Conservation (phyloP, 169 alveolate species). For the Toxoplasma gondii region DNA sequence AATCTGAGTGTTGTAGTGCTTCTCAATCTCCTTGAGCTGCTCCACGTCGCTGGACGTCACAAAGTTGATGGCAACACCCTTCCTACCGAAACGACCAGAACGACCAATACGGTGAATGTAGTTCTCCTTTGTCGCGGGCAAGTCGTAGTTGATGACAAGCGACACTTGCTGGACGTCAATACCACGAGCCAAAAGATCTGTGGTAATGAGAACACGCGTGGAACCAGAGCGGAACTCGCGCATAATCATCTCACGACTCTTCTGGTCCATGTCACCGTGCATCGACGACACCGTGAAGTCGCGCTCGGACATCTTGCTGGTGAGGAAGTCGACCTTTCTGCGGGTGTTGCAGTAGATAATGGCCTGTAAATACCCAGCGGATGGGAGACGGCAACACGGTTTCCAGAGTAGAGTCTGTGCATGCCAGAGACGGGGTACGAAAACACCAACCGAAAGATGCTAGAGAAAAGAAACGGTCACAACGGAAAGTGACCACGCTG, state of each 20-base stretch:
- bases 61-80: constrained; percentile 99
- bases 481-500: too few species aligned
- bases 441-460: background rate
- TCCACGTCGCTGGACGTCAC: constrained; percentile 95
- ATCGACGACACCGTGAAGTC: constrained; percentile 97
- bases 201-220: constrained; percentile 97
- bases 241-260: constrained; percentile 97
- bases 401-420: background rate
- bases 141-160: constrained; percentile 98
- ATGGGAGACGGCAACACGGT: background rate
- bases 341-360: constrained; percentile 98
- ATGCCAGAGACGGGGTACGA: background rate
- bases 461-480: too few species aligned
- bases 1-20: constrained; percentile 98
- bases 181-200: constrained; percentile 99
- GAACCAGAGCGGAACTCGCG: constrained; percentile 98
- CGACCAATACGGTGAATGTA: constrained; percentile 99
- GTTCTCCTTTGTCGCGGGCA: constrained; percentile 96
- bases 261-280: constrained; percentile 99
- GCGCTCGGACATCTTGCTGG: constrained; percentile 93
- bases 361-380: constrained; percentile 82
- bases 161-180: constrained; percentile 94
- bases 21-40: constrained; percentile 94
- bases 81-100: constrained; percentile 99
- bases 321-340: constrained; percentile 94